These are phyloP conservation scores for Camillea tinctor DNA, from an alignment of 2,329 filamentous ascomycete species.

Conservation along the genomic window DNA sequence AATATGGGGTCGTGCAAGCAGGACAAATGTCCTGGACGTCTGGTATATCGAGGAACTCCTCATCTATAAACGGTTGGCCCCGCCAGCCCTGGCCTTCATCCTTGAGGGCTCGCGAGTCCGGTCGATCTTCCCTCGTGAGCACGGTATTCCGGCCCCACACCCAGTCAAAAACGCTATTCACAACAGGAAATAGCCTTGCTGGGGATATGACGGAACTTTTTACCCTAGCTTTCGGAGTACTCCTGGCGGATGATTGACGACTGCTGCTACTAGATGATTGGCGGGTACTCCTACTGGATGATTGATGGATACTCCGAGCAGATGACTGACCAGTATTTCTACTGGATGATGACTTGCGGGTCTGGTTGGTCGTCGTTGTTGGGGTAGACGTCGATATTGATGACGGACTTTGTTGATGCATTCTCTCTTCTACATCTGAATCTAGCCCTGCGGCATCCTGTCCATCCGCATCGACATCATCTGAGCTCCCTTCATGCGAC, in stretches of 20 bases:
- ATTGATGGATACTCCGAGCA: not conserved
- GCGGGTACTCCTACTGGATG: not conserved
- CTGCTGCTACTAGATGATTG: too few relatives aligned
- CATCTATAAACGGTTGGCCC: not conserved
- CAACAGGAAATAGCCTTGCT: not conserved
- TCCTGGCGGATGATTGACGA: not conserved
- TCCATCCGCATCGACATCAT: not conserved
- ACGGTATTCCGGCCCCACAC: not conserved
- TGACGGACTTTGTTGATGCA: too few relatives aligned
- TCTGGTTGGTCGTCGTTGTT: too few relatives aligned
- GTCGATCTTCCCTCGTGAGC: not conserved
- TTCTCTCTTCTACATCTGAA: not conserved
- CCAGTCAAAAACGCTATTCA: not conserved
- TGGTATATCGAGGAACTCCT: constrained; percentile 21
- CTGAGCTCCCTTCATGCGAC: not conserved
- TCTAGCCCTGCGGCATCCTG: not conserved
- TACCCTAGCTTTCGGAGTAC: not conserved
- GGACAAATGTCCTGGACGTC: constrained; percentile 26
- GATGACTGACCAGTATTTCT: too few relatives aligned
- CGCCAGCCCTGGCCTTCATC: not conserved
- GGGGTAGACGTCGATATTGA: too few relatives aligned
- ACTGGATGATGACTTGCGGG: not conserved
- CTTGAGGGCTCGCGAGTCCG: not conserved
- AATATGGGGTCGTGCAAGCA: constrained; percentile 27
- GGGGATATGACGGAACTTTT: not conserved